These are phyloP conservation scores for Ambispora gerdemannii DNA, from an alignment of 192 early-diverging fungal genomes.

Conservation along the genomic window DNA sequence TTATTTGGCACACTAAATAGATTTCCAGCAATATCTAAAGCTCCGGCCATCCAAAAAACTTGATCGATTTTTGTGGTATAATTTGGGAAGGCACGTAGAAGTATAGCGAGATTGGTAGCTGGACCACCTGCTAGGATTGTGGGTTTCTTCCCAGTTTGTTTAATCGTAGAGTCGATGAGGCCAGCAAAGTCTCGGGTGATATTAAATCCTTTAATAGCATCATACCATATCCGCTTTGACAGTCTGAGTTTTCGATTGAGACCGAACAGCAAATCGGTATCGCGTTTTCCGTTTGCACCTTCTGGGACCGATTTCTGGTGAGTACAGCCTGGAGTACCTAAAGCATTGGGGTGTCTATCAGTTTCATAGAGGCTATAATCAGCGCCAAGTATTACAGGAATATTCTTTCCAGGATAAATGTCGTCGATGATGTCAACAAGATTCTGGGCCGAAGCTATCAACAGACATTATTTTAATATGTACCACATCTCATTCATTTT, in stretches of 20 bases:
- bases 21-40: constrained; percentile 31
- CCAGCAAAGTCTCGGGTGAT: constrained; percentile 11
- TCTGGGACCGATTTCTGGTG: background rate
- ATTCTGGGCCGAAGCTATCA: background rate
- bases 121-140: constrained; percentile 41
- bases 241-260: background rate
- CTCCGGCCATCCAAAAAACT: constrained; percentile 47
- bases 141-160: constrained; percentile 18
- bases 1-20: constrained; percentile 4
- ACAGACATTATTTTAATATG: background rate
- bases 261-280: background rate
- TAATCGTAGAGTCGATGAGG: constrained; percentile 31
- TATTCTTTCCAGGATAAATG: background rate
- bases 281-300: background rate
- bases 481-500: background rate
- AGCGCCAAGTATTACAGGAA: background rate
- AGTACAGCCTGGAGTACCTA: background rate
- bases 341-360: background rate
- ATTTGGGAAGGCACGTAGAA: constrained; percentile 45
- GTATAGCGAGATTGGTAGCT: constrained; percentile 45
- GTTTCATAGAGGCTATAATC: background rate
- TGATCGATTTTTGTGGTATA: constrained; percentile 36
- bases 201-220: background rate
- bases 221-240: background rate
- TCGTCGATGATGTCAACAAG: background rate